These are phyloP conservation scores for Crithidia fasciculata DNA, from an alignment of 208 protist genomes.

Conservation along the genomic window DNA sequence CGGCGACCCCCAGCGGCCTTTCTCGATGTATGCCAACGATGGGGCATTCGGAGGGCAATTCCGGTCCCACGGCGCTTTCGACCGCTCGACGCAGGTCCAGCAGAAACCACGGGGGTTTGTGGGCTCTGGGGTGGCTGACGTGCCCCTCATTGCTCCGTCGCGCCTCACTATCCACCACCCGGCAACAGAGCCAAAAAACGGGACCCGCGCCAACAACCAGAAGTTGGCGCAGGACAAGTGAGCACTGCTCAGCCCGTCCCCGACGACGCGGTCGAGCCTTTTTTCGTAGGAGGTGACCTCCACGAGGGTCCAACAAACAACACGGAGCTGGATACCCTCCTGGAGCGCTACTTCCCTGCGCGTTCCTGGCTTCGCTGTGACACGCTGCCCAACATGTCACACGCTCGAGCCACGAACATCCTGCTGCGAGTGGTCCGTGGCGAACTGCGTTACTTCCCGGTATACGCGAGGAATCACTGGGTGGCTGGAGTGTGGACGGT, in stretches of 20 bases:
- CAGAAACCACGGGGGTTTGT: not conserved
- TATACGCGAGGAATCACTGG: not conserved
- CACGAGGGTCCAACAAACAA: not conserved
- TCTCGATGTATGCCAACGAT: not conserved
- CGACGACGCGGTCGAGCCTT: not conserved
- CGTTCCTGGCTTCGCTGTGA: not conserved
- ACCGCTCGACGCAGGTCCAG: not conserved
- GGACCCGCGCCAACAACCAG: not conserved
- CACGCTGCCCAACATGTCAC: not conserved
- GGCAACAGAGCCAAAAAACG: not conserved
- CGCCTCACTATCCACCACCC: not conserved
- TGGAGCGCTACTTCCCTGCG: not conserved
- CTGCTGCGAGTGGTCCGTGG: not conserved
- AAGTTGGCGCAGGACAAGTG: not conserved
- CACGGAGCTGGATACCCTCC: not conserved
- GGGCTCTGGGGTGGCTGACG: not conserved
- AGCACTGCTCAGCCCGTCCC: not conserved
- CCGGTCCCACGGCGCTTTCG: not conserved
- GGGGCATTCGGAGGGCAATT: not conserved
- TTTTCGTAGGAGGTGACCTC: not conserved
- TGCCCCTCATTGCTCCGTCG: not conserved
- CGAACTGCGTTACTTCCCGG: not conserved
- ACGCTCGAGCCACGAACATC: not conserved
- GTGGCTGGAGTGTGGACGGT: not conserved
- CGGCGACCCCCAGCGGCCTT: not conserved